phyloP scores from a whole-genome alignment of 2,329 filamentous ascomycete genomes.

The Fusarium nematophilum region DNA sequence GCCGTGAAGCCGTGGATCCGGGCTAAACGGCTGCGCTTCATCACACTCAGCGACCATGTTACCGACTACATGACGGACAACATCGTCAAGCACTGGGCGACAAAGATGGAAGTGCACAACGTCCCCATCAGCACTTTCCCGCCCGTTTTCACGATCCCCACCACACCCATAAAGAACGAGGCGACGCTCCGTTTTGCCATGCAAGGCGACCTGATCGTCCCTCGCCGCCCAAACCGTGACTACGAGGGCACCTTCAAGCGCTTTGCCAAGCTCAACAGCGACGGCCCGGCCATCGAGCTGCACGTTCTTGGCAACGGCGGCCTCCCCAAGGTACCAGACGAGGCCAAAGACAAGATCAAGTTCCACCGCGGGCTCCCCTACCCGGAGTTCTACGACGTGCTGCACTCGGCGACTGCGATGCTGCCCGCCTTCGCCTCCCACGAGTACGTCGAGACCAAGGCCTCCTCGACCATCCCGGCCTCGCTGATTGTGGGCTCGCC shows the following conservation, averaged over 20 bases:
- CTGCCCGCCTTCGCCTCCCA: slow-evolving; percentile 1
- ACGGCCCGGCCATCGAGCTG: too few species aligned
- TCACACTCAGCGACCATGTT: neutral
- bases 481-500: slow-evolving; percentile 6
- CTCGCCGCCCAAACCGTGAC: slow-evolving; percentile 2
- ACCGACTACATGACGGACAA: neutral
- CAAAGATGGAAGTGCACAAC: neutral
- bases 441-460: slow-evolving; percentile 1
- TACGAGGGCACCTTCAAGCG: slow-evolving; percentile 4
- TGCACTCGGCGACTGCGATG: neutral
- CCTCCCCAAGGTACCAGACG: neutral
- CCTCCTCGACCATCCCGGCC: slow-evolving; percentile 4
- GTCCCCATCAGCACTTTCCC: neutral
- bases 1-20: neutral
- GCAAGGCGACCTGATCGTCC: neutral
- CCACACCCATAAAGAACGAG: neutral
- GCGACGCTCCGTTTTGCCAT: neutral
- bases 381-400: slow-evolving; percentile 1
- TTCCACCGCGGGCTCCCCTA: neutral
- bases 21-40: neutral
- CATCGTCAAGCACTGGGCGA: neutral
- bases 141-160: neutral
- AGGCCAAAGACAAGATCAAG: neutral
- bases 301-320: neutral
- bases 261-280: neutral